Percentiles rank a stretch among this genome's conserved stretches.
phyloP scores from a whole-genome alignment of 2,329 filamentous ascomycete species.

The Shiraia sp. region DNA sequence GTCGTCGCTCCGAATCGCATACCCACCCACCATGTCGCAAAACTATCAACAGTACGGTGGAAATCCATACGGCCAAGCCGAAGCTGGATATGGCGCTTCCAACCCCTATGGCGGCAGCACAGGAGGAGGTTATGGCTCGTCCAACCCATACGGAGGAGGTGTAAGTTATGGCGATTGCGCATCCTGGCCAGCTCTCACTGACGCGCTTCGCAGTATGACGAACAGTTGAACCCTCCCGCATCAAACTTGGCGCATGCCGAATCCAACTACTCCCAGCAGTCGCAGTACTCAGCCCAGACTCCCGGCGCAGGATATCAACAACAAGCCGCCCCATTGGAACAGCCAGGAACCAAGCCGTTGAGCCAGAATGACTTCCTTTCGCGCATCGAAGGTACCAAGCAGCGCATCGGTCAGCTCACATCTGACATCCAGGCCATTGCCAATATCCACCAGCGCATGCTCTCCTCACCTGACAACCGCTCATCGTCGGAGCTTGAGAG shows the following conservation, averaged over 20 bases:
- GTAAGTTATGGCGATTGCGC: conserved; percentile 21
- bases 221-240: conserved; percentile 26
- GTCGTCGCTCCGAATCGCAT: conserved; percentile 8
- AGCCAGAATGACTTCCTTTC: conserved; percentile 69
- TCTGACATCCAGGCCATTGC: conserved; percentile 69
- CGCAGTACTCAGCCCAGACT: conserved; percentile 37
- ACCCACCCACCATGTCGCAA: conserved; percentile 32
- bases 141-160: conserved; percentile 36
- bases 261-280: conserved; percentile 45
- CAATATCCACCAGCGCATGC: conserved; percentile 70
- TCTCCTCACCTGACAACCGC: conserved; percentile 64
- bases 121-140: conserved; percentile 26
- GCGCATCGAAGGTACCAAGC: conserved; percentile 68
- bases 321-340: conserved; percentile 52
- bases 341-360: conserved; percentile 57
- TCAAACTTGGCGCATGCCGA: conserved; percentile 32
- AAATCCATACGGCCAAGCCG: conserved; percentile 64
- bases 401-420: conserved; percentile 69
- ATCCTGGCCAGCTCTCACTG: conserved; percentile 9
- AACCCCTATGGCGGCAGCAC: conserved; percentile 45
- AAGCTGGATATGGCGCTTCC: conserved; percentile 30
- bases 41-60: conserved; percentile 60
- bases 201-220: conserved; percentile 23
- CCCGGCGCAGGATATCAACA: conserved; percentile 6
- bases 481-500: conserved; percentile 64